Conservation (phyloP, 768 basidiomycete genomes). For the Russula virescens region DNA sequence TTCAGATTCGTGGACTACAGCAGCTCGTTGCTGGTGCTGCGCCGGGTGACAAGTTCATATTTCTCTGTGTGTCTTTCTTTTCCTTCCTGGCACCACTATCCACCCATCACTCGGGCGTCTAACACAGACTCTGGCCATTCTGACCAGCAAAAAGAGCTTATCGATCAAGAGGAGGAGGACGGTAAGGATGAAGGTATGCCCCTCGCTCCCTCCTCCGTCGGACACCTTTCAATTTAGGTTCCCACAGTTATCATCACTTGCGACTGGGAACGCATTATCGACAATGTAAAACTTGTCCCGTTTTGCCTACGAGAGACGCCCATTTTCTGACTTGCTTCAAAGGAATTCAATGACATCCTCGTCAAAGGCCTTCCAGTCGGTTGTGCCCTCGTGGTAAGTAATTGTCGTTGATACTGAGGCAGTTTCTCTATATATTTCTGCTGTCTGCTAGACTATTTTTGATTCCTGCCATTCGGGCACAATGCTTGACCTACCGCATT, state of each 20-base stretch:
- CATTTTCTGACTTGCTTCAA: constrained; percentile 1
- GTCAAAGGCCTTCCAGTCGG: constrained; percentile 23
- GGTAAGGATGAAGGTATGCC: constrained; percentile 25
- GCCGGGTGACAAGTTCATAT: constrained; percentile 27
- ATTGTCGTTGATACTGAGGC: too few species aligned
- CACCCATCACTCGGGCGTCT: background rate
- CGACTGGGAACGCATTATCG: constrained; percentile 24
- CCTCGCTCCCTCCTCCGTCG: background rate
- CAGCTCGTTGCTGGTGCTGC: constrained; percentile 22
- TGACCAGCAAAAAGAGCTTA: constrained; percentile 17
- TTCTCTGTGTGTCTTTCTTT: constrained; percentile 26
- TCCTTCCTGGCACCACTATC: background rate
- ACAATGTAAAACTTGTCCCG: constrained; percentile 21
- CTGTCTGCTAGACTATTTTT: constrained; percentile 22
- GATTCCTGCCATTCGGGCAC: constrained; percentile 30
- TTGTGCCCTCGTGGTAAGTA: constrained; percentile 19
- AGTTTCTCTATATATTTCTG: background rate
- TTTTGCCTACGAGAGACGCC: background rate
- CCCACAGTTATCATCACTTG: constrained; percentile 15
- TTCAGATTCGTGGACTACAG: constrained; percentile 21
- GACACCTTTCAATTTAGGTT: background rate
- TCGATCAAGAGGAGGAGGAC: constrained; percentile 25
- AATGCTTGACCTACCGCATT: constrained; percentile 26
- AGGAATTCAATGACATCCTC: constrained; percentile 15
- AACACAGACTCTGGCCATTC: constrained; percentile 27